Percentiles rank a stretch among this genome's conserved stretches.
These are phyloP conservation scores for Eragrostis tef DNA, from an alignment of 202 grass and related monocot genomes.

Conservation along the genomic window DNA sequence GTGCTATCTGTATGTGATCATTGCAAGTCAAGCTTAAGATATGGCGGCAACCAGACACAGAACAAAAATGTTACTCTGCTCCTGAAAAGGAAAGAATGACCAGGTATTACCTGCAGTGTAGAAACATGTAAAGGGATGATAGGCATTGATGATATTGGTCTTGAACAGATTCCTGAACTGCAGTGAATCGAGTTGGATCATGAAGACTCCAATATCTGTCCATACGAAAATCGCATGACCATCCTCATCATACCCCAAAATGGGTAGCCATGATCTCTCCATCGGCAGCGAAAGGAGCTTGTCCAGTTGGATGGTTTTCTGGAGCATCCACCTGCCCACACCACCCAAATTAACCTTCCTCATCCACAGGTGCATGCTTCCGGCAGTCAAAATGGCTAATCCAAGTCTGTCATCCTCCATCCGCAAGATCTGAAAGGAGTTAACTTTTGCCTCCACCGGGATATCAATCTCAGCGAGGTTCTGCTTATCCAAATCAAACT, in stretches of 20 bases:
- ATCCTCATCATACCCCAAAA: slow-evolving; percentile 1
- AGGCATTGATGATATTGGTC: accelerated
- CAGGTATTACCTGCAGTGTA: background rate
- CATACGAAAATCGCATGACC: background rate
- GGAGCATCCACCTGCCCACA: slow-evolving; percentile 2
- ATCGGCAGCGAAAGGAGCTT: background rate
- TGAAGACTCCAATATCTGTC: background rate
- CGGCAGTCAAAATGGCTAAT: background rate
- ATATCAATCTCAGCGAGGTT: background rate
- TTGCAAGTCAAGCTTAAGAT: background rate
- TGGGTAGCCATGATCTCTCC: no score
- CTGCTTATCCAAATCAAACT: background rate
- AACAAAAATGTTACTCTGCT: no score
- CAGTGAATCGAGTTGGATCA: slow-evolving; percentile 8
- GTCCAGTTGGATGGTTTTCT: slow-evolving; percentile 4
- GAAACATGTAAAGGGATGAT: background rate
- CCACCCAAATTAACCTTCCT: background rate
- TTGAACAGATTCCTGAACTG: background rate
- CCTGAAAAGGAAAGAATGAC: no score
- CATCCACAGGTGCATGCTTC: background rate
- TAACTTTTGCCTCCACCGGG: accelerated
- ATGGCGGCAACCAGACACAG: background rate
- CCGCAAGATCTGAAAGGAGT: background rate
- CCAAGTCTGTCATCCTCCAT: background rate
- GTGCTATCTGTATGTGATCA: no score